These are phyloP conservation scores for Aciculoconidium aculeatum DNA, from an alignment of 805 yeast genomes.

Conservation along the genomic window DNA sequence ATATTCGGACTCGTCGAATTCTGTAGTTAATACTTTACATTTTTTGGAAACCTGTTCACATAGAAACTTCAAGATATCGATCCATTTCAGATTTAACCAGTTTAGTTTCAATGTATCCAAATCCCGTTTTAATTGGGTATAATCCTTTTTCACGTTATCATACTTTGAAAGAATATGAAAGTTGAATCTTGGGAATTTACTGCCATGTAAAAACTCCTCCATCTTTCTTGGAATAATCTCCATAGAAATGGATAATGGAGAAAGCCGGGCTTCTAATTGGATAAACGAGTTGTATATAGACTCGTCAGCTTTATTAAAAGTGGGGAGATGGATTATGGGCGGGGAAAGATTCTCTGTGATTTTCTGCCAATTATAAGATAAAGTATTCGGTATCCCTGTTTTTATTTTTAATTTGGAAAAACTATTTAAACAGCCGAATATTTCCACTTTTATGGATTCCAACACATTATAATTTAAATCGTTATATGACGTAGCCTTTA, in stretches of 20 bases:
- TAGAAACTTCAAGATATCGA: slow-evolving; percentile 43
- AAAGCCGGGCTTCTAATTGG: slow-evolving; percentile 34
- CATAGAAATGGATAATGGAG: slow-evolving; percentile 49
- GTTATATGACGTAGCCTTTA: slow-evolving; percentile 20
- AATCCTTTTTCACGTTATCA: slow-evolving; percentile 20
- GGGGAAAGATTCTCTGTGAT: slow-evolving; percentile 11
- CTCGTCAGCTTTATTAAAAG: slow-evolving; percentile 25
- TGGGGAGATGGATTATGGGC: slow-evolving; percentile 19
- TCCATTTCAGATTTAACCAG: slow-evolving; percentile 52
- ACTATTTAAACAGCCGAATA: slow-evolving; percentile 17
- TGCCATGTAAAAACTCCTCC: slow-evolving; percentile 33
- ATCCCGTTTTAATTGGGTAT: slow-evolving; percentile 37
- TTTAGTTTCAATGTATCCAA: slow-evolving; percentile 38
- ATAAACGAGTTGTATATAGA: slow-evolving; percentile 37
- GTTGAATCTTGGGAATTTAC: slow-evolving; percentile 7
- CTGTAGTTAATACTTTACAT: slow-evolving; percentile 11
- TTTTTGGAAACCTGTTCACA: slow-evolving; percentile 31
- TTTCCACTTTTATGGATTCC: slow-evolving; percentile 18
- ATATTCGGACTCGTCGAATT: not conserved
- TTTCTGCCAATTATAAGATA: slow-evolving; percentile 11
- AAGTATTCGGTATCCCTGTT: slow-evolving; percentile 14
- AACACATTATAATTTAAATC: slow-evolving; percentile 24
- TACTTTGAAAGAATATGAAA: slow-evolving; percentile 3
- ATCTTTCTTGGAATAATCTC: slow-evolving; percentile 47
- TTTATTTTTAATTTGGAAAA: slow-evolving; percentile 12